Percentiles rank a stretch among this genome's conserved stretches.
Evolutionary conservation across 768 basidiomycete genomes (phyloP).

Genomic region (Megacollybia marginata): DNA sequence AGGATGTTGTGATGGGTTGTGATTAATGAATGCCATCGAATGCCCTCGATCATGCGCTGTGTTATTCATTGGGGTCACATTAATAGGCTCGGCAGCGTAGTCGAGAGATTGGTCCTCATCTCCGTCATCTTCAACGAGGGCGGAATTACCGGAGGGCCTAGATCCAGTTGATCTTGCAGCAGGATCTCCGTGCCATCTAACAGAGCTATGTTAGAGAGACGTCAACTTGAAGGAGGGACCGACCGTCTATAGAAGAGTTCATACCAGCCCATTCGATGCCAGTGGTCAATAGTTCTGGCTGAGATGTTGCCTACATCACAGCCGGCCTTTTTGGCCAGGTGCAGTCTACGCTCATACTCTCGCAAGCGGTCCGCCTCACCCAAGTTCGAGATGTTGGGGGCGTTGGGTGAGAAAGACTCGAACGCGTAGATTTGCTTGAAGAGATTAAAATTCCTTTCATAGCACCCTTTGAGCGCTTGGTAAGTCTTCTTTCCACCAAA

Average conservation of each 20-base stretch:
- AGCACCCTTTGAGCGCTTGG: constrained; percentile 79
- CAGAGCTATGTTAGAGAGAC: constrained; percentile 6
- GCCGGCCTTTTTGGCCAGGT: constrained; percentile 54
- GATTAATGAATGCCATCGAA: constrained; percentile 7
- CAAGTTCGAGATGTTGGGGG: constrained; percentile 30
- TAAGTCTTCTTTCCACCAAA: constrained; percentile 76
- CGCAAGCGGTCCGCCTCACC: constrained; percentile 59
- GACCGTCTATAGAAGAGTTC: constrained; percentile 63
- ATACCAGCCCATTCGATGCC: constrained; percentile 76
- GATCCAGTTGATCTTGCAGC: constrained; percentile 41
- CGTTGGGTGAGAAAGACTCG: constrained; percentile 42
- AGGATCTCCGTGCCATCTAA: constrained; percentile 63
- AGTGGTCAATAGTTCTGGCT: constrained; percentile 69
- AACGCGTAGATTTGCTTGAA: constrained; percentile 80
- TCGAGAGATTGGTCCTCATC: constrained; percentile 37
- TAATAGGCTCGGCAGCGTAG: constrained; percentile 32
- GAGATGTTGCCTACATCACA: constrained; percentile 70
- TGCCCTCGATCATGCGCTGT: constrained; percentile 26
- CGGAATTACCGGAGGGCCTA: constrained; percentile 24
- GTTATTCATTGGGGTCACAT: constrained; percentile 25
- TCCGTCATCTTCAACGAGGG: constrained; percentile 36
- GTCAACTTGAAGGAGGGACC: constrained; percentile 5
- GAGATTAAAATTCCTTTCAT: constrained; percentile 77
- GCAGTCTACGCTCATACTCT: constrained; percentile 68
- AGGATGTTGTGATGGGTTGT: background rate